Conservation (phyloP, 352 stramenopile genomes). For the Globisporangium camurandrum region DNA sequence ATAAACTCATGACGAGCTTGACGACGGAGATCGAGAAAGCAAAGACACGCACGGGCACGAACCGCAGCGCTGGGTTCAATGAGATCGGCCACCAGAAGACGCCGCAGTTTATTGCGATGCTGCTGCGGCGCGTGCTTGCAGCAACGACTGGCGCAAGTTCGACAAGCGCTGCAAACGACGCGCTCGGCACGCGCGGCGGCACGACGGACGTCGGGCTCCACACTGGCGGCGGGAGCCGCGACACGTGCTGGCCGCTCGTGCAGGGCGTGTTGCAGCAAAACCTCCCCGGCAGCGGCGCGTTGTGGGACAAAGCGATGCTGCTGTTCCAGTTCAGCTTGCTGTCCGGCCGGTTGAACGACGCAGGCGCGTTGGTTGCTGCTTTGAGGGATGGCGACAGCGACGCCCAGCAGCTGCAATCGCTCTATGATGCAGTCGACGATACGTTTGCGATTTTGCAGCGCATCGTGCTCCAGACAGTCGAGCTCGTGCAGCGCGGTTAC, state of each 20-base stretch:
- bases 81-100: constrained; percentile 41
- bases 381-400: no score
- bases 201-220: constrained; percentile 50
- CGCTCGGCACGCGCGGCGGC: constrained; percentile 14
- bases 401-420: no score
- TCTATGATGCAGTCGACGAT: no score
- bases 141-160: neutral
- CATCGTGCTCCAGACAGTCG: neutral
- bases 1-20: constrained; percentile 12
- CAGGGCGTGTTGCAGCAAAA: constrained; percentile 23
- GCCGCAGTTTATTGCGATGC: constrained; percentile 34
- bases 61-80: constrained; percentile 23
- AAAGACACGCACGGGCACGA: constrained; percentile 13
- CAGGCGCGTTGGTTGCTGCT: no score
- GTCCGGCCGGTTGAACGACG: no score
- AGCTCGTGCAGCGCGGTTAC: constrained; percentile 7
- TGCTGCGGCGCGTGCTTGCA: constrained; percentile 13
- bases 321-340: constrained; percentile 19
- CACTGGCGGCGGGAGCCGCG: constrained; percentile 28
- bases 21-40: constrained; percentile 18
- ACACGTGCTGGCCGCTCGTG: constrained; percentile 54
- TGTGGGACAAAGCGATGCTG: constrained; percentile 33
- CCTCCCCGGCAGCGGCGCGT: constrained; percentile 19
- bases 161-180: no score
- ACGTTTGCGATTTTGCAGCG: constrained; percentile 14